A percentile compares a stretch with the other conserved stretches of the same genome.
Evolutionary conservation across 2,329 filamentous ascomycete species (phyloP).

Genomic region (Colletotrichum paranaense): DNA sequence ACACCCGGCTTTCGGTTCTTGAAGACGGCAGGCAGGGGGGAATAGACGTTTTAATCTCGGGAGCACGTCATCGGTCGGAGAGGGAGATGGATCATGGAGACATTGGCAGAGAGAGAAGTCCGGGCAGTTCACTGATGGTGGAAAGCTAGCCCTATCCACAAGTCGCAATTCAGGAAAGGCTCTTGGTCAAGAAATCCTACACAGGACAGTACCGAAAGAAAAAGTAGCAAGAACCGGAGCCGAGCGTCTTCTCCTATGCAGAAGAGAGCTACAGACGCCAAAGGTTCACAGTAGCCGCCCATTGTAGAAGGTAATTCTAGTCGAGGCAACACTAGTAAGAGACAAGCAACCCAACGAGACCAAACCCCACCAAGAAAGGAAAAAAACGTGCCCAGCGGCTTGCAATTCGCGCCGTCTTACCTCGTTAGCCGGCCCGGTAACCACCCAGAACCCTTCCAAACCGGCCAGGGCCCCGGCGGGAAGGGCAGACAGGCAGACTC

Average conservation of each 20-base stretch:
- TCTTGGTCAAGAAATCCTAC: not conserved
- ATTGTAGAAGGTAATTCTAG: not conserved
- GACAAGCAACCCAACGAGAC: not conserved
- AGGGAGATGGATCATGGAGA: not conserved
- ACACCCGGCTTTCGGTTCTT: not conserved
- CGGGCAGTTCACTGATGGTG: not conserved
- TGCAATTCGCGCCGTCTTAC: not conserved
- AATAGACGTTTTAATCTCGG: not conserved
- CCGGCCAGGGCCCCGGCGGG: not conserved
- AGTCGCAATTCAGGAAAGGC: not conserved
- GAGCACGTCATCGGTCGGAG: not conserved
- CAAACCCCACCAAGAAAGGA: not conserved
- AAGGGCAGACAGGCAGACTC: not conserved
- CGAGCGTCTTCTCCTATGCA: not conserved
- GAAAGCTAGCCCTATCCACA: not conserved
- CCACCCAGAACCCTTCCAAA: not conserved
- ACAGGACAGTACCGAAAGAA: not conserved
- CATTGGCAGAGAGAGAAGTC: not conserved
- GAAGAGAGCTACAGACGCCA: not conserved
- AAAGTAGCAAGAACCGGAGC: not conserved
- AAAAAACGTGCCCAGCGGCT: not conserved
- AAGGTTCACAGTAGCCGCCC: not conserved
- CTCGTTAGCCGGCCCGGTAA: constrained; percentile 1
- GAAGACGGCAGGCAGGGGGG: not conserved
- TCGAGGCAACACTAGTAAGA: not conserved